Percentiles rank a stretch among this genome's conserved stretches.
Evolutionary conservation across 1,139 yeast genomes (phyloP).

Genomic region (Tardiomyces digboiensis): DNA sequence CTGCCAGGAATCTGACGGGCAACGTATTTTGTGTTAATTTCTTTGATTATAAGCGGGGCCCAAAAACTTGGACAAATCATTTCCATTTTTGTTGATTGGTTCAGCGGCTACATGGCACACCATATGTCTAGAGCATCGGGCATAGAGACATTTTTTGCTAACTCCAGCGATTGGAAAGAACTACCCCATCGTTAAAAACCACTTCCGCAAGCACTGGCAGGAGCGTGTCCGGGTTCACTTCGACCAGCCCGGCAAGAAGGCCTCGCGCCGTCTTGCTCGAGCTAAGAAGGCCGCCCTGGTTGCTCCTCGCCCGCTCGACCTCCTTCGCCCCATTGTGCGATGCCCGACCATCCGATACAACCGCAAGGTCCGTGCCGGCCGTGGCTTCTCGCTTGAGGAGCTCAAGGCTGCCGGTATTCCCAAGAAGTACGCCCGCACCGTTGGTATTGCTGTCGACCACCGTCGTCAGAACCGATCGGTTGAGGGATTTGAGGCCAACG

Average conservation of each 20-base stretch:
- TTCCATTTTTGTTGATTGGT: neutral
- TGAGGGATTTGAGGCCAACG: constrained; percentile 92
- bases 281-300: constrained; percentile 87
- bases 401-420: constrained; percentile 96
- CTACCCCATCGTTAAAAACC: constrained; percentile 57
- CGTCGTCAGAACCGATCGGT: constrained; percentile 99
- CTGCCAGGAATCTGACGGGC: neutral
- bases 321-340: constrained; percentile 96
- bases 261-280: constrained; percentile 92
- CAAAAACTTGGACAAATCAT: too few relatives aligned
- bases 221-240: constrained; percentile 99
- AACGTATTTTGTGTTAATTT: neutral
- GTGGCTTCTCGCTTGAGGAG: constrained; percentile 98
- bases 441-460: constrained; percentile 99
- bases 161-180: constrained; percentile 90
- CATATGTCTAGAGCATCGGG: neutral
- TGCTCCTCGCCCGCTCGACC: constrained; percentile 98
- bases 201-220: constrained; percentile 98
- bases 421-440: constrained; percentile 94
- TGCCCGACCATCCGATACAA: constrained; percentile 98
- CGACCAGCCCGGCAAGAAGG: constrained; percentile 99
- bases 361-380: constrained; percentile 99
- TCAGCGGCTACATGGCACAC: neutral
- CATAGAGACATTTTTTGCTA: neutral
- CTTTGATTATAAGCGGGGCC: too few relatives aligned